Base-by-base conservation (phyloP, 1,139 yeast species). In the Yamadazyma songkhlaensis region DNA sequence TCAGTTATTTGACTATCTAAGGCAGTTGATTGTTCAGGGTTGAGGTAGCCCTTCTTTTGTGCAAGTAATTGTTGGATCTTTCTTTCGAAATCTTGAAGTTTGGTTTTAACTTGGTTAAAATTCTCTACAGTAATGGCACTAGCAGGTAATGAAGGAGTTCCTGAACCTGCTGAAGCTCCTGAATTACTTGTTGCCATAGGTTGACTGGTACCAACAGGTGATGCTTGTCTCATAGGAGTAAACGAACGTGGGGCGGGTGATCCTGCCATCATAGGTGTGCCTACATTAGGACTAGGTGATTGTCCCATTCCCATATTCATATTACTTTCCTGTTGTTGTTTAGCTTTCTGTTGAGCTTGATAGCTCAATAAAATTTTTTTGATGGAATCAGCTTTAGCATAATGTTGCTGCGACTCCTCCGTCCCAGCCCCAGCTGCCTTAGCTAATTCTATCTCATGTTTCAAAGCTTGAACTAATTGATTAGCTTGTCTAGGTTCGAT, bases 341-440 rank as follows among this genome's bases (percentile, higher is more conserved):
- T 42, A 25, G 60, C 61, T 37, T 55, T 53, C 38, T 67, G 72
- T 40, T 69, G 74, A 7, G 68, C 69, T 39, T 68, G 71, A 46
- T 67, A 70, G 38, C 55, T 64, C 25, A 67, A 46, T 42, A 73
- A 69, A 41, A 66, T 71, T 55, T 64, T 70, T 48, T 74, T 77
- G 48, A 86, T 79, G 41, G 76, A 76, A 40, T 84, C 84, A 2
- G 92, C 94, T 43, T 79, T 81, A 45, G 71, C 66, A 47, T 77
- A 64, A 52, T 84, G 87, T 48, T 75, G 80, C 54, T 77, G 78
- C n/a, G 90, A 92, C 47, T 76, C 81, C 0, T 77, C 81, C 6
- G 85, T 75, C 35, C 79, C 81, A 35, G 55, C 55, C 6, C 66
- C 65, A 4, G 73, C 64, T 4, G 71, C 69, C 48, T 76, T 76